Evolutionary conservation across 441 rosid genomes (phyloP), one percentile per base, ranked within the genome.

Genomic region (Populus trichocarpa): DNA sequence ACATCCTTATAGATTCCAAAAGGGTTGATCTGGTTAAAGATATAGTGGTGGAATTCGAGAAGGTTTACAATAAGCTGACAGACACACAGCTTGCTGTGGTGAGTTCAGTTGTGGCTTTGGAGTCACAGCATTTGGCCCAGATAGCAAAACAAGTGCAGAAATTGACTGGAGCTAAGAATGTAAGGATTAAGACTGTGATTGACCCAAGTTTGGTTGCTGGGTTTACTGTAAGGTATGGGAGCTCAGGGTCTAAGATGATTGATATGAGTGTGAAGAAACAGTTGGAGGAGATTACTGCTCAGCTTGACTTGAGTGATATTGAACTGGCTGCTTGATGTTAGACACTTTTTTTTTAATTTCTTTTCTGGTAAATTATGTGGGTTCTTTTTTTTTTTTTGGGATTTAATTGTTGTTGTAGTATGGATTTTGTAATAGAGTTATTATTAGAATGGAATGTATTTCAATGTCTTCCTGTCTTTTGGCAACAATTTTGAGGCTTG

Each of bases 221-320:
- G 16, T 95, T 95, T 81, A 95, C 99, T 0, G 87, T 95, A 68
- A 78, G 96, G 83, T 95, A 89, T 71, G 98, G 98, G 40, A 80
- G 8, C 20, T 75, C 89, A 2, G 97, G 99, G 28, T 95, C 99
- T 0, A 95, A 90, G 83, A 74, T 92, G 50, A 93, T 95, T 80
- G 99, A 95, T 73, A 84, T 93, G 98, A 95, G 98, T 75, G 97
- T 92, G 46, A 93, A 90, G 93, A 95, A 89, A 79, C 98, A 95
- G 87, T 85, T 93, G 82, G 94, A 91, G 69, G 97, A 95, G 79
- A 91, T 95, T 68, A 88, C 97, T 30, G 82, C 88, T 3, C 91
- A 92, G 87, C 87, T 93, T 71, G 97, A 93, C 61, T 84, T 93
- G 83, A 89, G 89, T 66, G 96, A 93, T 72, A 86, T 94, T 85